phyloP scores from a whole-genome alignment of 805 yeast species.

The Lipomyces starkeyi region DNA sequence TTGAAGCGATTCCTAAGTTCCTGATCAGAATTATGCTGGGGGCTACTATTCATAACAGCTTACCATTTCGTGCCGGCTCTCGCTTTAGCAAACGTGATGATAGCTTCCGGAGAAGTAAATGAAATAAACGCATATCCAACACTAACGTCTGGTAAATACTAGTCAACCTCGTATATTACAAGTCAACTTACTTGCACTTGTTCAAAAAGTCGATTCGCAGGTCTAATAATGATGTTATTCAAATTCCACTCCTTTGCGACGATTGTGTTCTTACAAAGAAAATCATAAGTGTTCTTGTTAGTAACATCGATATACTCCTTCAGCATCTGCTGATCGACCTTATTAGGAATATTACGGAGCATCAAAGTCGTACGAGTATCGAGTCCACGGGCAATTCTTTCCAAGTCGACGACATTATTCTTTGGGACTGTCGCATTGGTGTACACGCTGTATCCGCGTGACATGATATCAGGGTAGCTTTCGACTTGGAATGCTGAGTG shows the following conservation, averaged over 20 bases:
- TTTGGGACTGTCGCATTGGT: constrained; percentile 45
- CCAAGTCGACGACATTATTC: constrained; percentile 50
- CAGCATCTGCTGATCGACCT: constrained; percentile 54
- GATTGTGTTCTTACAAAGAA: constrained; percentile 47
- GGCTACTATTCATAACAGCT: background rate
- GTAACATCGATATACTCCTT: constrained; percentile 56
- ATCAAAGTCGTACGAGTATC: constrained; percentile 58
- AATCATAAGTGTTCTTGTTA: constrained; percentile 49
- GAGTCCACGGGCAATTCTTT: constrained; percentile 49
- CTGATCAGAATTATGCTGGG: background rate
- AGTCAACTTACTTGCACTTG: constrained; percentile 51
- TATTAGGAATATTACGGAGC: constrained; percentile 63
- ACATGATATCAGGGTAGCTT: constrained; percentile 16
- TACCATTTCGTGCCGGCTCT: constrained; percentile 57
- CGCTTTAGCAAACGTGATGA: constrained; percentile 53
- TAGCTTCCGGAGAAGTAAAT: constrained; percentile 53
- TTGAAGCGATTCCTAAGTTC: constrained; percentile 49
- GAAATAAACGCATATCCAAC: constrained; percentile 64
- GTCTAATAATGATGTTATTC: constrained; percentile 40
- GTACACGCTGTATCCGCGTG: constrained; percentile 37
- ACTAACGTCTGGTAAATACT: constrained; percentile 26
- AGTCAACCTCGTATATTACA: background rate
- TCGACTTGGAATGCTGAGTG: constrained; percentile 36
- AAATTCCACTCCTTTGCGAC: background rate
- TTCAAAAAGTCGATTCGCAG: constrained; percentile 59